phyloP scores from a whole-genome alignment of 2,329 filamentous ascomycete genomes.

The Colletotrichum godetiae region DNA sequence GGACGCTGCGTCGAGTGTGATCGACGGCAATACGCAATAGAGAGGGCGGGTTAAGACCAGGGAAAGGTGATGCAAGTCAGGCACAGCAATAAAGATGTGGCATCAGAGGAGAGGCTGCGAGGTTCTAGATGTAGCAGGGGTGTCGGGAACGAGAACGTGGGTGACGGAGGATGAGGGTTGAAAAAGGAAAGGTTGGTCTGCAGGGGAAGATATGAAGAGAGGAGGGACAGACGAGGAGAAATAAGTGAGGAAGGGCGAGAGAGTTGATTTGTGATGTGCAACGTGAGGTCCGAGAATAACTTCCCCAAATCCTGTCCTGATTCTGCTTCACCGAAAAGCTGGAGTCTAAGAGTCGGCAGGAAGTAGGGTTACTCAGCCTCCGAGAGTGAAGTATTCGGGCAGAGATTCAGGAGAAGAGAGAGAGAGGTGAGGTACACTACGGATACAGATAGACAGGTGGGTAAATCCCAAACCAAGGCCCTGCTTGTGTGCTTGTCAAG shows the following conservation, averaged over 20 bases:
- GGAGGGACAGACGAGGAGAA: neutral
- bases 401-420: neutral
- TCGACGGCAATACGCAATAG: slow-evolving; percentile 31
- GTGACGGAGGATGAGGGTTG: slow-evolving; percentile 30
- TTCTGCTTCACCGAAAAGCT: too few species aligned
- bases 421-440: neutral
- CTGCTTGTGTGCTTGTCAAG: neutral
- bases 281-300: slow-evolving; percentile 35
- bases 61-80: slow-evolving; percentile 29
- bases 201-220: slow-evolving; percentile 13
- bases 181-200: slow-evolving; percentile 29
- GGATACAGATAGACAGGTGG: neutral
- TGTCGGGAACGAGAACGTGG: slow-evolving; percentile 18
- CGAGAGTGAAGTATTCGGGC: neutral
- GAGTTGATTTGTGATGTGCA: slow-evolving; percentile 24
- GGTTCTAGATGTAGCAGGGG: neutral
- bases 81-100: slow-evolving; percentile 27
- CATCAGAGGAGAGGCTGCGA: slow-evolving; percentile 28
- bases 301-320: slow-evolving; percentile 1
- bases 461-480: slow-evolving; percentile 16
- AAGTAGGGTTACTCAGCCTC: slow-evolving; percentile 15
- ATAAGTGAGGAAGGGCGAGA: neutral
- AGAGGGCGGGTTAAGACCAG: slow-evolving; percentile 28
- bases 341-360: slow-evolving; percentile 23
- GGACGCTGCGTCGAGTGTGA: slow-evolving; percentile 15